Evolutionary conservation across 805 yeast genomes (phyloP).

Genomic region (Saccharomycopsis amapae): DNA sequence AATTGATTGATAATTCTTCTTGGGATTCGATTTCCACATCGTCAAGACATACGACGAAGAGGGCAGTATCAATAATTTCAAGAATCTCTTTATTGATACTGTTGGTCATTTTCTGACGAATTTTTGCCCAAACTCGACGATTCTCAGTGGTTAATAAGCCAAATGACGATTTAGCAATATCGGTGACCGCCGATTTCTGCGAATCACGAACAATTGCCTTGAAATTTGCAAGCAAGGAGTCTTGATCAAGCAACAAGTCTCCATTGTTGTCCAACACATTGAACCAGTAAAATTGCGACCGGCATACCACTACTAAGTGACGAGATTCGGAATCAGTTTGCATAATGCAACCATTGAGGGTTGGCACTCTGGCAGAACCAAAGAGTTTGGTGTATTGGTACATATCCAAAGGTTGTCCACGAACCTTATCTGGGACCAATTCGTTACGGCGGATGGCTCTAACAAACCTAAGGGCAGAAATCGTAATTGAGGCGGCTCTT

Average conservation of each 20-base stretch:
- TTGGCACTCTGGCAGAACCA: conserved; percentile 85
- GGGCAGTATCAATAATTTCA: conserved; percentile 69
- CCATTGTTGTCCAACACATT: conserved; percentile 75
- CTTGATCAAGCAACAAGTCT: conserved; percentile 65
- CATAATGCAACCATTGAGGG: conserved; percentile 74
- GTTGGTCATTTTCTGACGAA: conserved; percentile 42
- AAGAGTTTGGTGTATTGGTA: conserved; percentile 83
- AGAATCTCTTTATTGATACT: conserved; percentile 63
- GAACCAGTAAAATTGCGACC: conserved; percentile 92
- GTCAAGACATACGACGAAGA: conserved; percentile 78
- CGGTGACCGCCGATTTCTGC: conserved; percentile 41
- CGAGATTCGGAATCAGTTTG: conserved; percentile 70
- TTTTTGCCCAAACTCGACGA: conserved; percentile 77
- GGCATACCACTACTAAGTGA: conserved; percentile 75
- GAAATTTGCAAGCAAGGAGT: conserved; percentile 67
- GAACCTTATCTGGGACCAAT: conserved; percentile 61
- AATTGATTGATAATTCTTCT: conserved; percentile 67
- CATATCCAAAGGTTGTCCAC: conserved; percentile 70
- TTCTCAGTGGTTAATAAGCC: conserved; percentile 90
- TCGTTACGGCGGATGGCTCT: conserved; percentile 72
- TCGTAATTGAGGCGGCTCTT: conserved; percentile 73
- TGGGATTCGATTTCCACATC: conserved; percentile 57
- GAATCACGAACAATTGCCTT: conserved; percentile 75
- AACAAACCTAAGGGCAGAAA: conserved; percentile 71
- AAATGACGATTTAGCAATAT: conserved; percentile 74